Percentiles rank a stretch among this genome's conserved stretches.
These are phyloP conservation scores for Pleurotus cornucopiae DNA, from an alignment of 768 basidiomycete genomes.

Conservation along the genomic window DNA sequence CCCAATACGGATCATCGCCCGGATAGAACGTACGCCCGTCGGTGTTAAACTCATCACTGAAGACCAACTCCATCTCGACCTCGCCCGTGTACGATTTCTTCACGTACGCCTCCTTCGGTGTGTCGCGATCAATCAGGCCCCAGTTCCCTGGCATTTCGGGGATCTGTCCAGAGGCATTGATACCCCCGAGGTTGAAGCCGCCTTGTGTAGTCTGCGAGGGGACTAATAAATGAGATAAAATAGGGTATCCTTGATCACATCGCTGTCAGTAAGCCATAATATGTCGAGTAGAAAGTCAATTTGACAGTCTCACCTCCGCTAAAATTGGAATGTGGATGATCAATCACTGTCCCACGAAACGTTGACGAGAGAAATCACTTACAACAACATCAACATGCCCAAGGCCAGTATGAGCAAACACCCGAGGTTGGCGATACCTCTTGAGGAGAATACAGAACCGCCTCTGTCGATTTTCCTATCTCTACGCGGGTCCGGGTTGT, in stretches of 20 bases:
- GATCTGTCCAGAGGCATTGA: constrained; percentile 71
- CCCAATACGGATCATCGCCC: constrained; percentile 66
- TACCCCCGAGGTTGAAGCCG: constrained; percentile 73
- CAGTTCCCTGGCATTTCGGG: constrained; percentile 54
- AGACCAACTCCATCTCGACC: constrained; percentile 53
- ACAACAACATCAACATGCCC: constrained; percentile 53
- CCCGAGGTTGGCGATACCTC: constrained; percentile 65
- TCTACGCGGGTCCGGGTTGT: constrained; percentile 56
- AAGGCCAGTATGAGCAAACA: constrained; percentile 56
- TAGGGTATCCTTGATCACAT: constrained; percentile 39
- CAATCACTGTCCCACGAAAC: neutral
- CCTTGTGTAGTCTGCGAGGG: constrained; percentile 40
- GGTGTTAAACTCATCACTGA: constrained; percentile 78
- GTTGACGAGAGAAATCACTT: constrained; percentile 20
- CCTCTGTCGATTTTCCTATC: constrained; percentile 51
- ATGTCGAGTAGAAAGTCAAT: neutral
- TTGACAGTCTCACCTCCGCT: constrained; percentile 32
- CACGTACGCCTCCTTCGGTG: constrained; percentile 54
- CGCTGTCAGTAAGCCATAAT: constrained; percentile 11
- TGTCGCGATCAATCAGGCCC: constrained; percentile 73
- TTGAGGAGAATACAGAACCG: constrained; percentile 53
- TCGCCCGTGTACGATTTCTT: constrained; percentile 49
- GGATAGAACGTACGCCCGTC: constrained; percentile 71
- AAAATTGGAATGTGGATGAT: neutral
- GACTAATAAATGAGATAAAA: constrained; percentile 41